phyloP scores from a whole-genome alignment of 2,329 filamentous ascomycete species.

The Sclerotinia sclerotiorum region DNA sequence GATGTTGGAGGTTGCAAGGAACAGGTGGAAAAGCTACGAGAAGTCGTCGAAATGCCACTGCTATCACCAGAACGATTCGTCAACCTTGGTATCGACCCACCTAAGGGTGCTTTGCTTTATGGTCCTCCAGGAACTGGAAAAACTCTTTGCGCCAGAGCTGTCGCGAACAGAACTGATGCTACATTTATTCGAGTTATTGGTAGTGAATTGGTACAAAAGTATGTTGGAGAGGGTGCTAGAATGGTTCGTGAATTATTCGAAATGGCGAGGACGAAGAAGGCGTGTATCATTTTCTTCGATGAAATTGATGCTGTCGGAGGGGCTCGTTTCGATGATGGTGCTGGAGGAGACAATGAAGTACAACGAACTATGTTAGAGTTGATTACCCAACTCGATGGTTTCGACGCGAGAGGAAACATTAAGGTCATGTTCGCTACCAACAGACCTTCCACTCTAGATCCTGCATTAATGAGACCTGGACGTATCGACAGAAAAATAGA shows the following conservation, averaged over 20 bases:
- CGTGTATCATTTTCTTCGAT: slow-evolving; percentile 99
- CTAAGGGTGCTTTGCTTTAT: slow-evolving; percentile 95
- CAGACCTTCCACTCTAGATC: slow-evolving; percentile 90
- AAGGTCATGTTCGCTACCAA: slow-evolving; percentile 99
- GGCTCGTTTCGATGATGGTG: slow-evolving; percentile 93
- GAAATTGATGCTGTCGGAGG: slow-evolving; percentile 97
- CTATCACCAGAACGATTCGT: slow-evolving; percentile 96
- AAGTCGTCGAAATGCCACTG: slow-evolving; percentile 98
- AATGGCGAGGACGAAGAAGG: slow-evolving; percentile 99
- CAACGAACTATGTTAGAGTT: slow-evolving; percentile 97
- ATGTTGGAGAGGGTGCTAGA: slow-evolving; percentile 94
- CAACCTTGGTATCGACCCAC: slow-evolving; percentile 97
- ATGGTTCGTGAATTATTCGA: slow-evolving; percentile 99
- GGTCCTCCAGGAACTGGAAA: slow-evolving; percentile 98
- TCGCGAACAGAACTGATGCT: slow-evolving; percentile 96
- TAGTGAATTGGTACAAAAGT: slow-evolving; percentile 97
- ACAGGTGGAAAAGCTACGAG: slow-evolving; percentile 97
- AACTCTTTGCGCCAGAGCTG: slow-evolving; percentile 94
- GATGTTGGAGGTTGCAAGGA: slow-evolving; percentile 99
- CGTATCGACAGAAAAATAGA: slow-evolving; percentile 99
- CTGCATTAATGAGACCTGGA: slow-evolving; percentile 94
- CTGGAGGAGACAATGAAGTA: slow-evolving; percentile 95
- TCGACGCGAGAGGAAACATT: slow-evolving; percentile 95
- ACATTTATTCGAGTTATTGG: slow-evolving; percentile 99
- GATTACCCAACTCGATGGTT: slow-evolving; percentile 94